These are phyloP conservation scores for Leccinum fuscescens DNA, from an alignment of 1,284 basidiomycete genomes.

Conservation along the genomic window DNA sequence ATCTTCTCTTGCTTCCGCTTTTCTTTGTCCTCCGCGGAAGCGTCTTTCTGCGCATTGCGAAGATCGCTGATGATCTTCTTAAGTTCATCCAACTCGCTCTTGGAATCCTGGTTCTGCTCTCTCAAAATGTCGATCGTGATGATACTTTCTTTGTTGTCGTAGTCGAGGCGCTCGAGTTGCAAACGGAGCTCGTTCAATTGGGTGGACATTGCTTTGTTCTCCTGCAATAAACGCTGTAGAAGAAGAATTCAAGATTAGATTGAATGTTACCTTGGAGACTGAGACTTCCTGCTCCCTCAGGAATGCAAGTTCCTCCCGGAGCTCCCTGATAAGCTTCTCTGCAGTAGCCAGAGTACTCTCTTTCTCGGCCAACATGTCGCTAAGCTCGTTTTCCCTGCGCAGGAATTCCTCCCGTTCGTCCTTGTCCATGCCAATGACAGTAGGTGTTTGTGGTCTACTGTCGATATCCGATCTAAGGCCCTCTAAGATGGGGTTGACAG, in stretches of 20 bases:
- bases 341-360: constrained; percentile 76
- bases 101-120: constrained; percentile 90
- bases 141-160: constrained; percentile 92
- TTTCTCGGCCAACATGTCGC: constrained; percentile 89
- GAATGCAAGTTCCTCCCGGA: constrained; percentile 83
- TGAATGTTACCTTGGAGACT: constrained; percentile 60
- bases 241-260: constrained; percentile 2
- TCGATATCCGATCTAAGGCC: constrained; percentile 66
- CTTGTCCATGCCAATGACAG: constrained; percentile 83
- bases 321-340: constrained; percentile 81
- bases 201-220: constrained; percentile 88
- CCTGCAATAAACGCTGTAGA: constrained; percentile 44
- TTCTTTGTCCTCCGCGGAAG: constrained; percentile 92
- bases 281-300: constrained; percentile 88
- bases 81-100: constrained; percentile 88
- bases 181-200: constrained; percentile 91
- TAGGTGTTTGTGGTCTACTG: constrained; percentile 84
- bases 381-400: constrained; percentile 94
- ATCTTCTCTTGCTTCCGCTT: constrained; percentile 99
- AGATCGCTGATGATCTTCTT: constrained; percentile 79
- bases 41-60: constrained; percentile 81
- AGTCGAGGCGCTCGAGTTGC: constrained; percentile 89
- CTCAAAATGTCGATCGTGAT: constrained; percentile 97
- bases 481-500: constrained; percentile 78
- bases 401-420: constrained; percentile 98